These are phyloP conservation scores for Euphorbia lathyris DNA, from an alignment of 345 rosid species.

Conservation along the genomic window DNA sequence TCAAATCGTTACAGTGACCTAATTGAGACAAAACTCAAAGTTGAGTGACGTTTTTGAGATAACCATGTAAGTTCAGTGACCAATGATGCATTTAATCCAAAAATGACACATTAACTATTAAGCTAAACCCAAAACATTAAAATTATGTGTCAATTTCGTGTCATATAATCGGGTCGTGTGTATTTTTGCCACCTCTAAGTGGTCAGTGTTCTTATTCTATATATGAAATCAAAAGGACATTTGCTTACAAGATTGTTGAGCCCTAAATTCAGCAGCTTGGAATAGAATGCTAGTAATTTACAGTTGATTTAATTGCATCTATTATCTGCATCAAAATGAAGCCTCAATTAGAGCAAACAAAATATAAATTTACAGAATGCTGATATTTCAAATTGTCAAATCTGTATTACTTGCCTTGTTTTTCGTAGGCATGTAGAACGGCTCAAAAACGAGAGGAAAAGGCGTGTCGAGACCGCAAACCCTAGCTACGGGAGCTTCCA, in stretches of 20 bases:
- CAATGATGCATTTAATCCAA: no score
- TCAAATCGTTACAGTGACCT: no score
- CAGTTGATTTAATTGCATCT: slow-evolving; percentile 77
- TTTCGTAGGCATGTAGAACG: slow-evolving; percentile 85
- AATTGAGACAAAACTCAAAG: no score
- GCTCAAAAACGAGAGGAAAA: slow-evolving; percentile 88
- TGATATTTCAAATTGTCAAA: neutral
- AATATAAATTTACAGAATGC: neutral
- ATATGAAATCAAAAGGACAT: neutral
- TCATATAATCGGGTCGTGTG: no score
- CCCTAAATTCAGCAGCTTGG: neutral
- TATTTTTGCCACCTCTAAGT: no score
- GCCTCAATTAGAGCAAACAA: neutral
- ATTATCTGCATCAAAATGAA: slow-evolving; percentile 50
- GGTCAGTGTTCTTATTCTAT: no score
- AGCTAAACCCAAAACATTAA: no score
- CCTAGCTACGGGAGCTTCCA: slow-evolving; percentile 84
- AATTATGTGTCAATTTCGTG: no score
- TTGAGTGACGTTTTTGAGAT: no score
- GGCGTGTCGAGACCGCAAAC: slow-evolving; percentile 93
- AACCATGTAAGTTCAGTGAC: no score
- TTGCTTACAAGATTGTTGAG: neutral
- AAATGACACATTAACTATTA: no score
- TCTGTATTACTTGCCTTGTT: slow-evolving; percentile 46
- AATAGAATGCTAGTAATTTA: slow-evolving; percentile 45